Conservation (phyloP, 2,329 filamentous ascomycete species). For the Cercospora zeae-maydis region DNA sequence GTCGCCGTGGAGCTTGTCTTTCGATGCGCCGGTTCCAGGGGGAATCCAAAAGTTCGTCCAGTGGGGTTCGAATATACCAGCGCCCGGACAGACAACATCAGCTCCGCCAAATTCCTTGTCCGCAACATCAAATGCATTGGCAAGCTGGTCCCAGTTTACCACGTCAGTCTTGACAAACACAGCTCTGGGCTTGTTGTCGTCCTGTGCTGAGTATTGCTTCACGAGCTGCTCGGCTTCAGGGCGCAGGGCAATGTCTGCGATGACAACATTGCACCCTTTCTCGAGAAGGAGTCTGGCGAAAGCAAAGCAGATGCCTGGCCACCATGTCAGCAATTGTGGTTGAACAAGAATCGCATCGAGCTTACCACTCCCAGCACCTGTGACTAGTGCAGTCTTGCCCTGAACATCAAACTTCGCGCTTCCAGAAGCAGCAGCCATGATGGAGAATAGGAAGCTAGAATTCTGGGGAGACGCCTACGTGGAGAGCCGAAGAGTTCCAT, state of each 20-base stretch:
- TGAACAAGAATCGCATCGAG: neutral
- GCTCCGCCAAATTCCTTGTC: slow-evolving; percentile 46
- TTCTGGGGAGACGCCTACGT: neutral
- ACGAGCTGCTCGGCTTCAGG: slow-evolving; percentile 47
- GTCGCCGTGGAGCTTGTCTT: slow-evolving; percentile 34
- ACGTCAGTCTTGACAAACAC: slow-evolving; percentile 49
- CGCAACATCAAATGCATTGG: slow-evolving; percentile 49
- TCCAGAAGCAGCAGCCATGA: slow-evolving; percentile 26
- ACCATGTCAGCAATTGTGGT: neutral
- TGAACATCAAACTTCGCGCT: slow-evolving; percentile 38
- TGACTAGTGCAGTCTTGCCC: slow-evolving; percentile 49
- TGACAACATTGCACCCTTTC: slow-evolving; percentile 46
- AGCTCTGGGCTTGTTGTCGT: slow-evolving; percentile 34
- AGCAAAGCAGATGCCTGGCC: slow-evolving; percentile 46
- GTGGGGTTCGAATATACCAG: slow-evolving; percentile 49
- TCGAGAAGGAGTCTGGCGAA: slow-evolving; percentile 47
- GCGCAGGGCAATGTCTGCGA: slow-evolving; percentile 48
- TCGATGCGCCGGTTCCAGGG: slow-evolving; percentile 38
- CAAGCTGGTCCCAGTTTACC: slow-evolving; percentile 48
- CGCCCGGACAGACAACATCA: slow-evolving; percentile 50
- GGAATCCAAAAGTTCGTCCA: slow-evolving; percentile 50
- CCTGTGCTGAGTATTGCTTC: slow-evolving; percentile 33
- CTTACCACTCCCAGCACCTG: slow-evolving; percentile 46
- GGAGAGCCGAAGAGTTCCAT: neutral
- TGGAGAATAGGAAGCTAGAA: neutral